These are phyloP conservation scores for Zygnema cylindricum DNA, from an alignment of 139 green algal species.

Conservation along the genomic window DNA sequence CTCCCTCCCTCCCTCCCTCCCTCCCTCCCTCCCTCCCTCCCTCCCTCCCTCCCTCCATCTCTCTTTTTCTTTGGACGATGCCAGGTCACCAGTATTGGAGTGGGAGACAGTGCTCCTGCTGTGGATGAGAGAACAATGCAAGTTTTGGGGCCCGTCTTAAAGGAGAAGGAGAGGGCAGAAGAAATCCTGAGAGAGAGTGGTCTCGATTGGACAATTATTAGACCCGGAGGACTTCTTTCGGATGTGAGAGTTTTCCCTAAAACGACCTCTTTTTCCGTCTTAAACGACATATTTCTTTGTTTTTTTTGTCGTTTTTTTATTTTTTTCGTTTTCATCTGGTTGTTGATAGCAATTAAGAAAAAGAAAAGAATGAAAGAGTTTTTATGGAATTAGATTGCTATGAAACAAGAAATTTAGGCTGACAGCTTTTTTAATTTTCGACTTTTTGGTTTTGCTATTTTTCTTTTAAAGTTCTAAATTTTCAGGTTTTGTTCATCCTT, in stretches of 20 bases:
- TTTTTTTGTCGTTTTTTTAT: background rate
- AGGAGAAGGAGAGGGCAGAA: slow-evolving; percentile 97
- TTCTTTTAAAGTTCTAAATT: too few relatives aligned
- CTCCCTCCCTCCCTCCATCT: background rate
- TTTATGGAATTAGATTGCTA: too few relatives aligned
- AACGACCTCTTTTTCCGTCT: background rate
- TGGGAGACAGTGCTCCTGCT: slow-evolving; percentile 81
- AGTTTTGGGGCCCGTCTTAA: slow-evolving; percentile 87
- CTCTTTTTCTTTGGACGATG: background rate
- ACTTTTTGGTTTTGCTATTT: too few relatives aligned
- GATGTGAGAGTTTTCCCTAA: too few relatives aligned
- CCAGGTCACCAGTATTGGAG: slow-evolving; percentile 89
- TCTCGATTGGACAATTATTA: slow-evolving; percentile 89
- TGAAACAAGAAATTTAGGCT: too few relatives aligned
- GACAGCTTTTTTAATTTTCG: too few relatives aligned
- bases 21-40: background rate
- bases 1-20: slow-evolving; percentile 10
- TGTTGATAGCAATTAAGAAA: too few relatives aligned
- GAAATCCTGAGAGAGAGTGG: slow-evolving; percentile 79
- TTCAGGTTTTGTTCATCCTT: too few relatives aligned
- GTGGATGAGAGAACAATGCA: slow-evolving; percentile 74
- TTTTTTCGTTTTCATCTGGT: background rate
- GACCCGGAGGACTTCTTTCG: slow-evolving; percentile 89
- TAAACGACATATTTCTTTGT: background rate
- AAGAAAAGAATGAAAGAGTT: too few relatives aligned